Conservation (phyloP, 2,329 filamentous ascomycete species). For the Graphium sp. region DNA sequence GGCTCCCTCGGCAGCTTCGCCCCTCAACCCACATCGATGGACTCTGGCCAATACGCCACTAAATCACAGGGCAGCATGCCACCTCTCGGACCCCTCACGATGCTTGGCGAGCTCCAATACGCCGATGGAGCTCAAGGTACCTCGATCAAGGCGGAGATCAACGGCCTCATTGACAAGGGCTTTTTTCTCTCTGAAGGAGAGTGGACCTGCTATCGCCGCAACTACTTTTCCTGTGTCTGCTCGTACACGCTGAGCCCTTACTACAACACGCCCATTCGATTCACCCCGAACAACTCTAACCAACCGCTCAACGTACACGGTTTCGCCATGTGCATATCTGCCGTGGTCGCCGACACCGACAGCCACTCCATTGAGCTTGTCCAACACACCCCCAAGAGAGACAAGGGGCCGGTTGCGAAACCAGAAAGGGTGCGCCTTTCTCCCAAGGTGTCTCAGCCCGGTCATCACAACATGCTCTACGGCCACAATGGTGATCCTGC, state of each 20-base stretch:
- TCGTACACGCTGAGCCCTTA: constrained; percentile 54
- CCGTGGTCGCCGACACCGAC: constrained; percentile 59
- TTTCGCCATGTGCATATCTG: constrained; percentile 74
- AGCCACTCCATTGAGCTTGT: constrained; percentile 70
- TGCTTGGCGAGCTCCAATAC: constrained; percentile 45
- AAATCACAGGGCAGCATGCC: constrained; percentile 27
- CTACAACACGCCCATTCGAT: constrained; percentile 26
- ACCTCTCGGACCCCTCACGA: constrained; percentile 30
- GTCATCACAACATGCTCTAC: constrained; percentile 27
- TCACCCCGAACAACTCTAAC: constrained; percentile 30
- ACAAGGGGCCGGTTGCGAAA: constrained; percentile 67
- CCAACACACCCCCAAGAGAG: constrained; percentile 80
- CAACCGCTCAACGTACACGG: constrained; percentile 50
- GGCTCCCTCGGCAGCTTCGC: constrained; percentile 28
- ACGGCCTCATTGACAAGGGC: constrained; percentile 73
- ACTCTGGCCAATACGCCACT: constrained; percentile 19
- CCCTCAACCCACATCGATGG: constrained; percentile 32
- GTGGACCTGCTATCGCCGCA: constrained; percentile 85
- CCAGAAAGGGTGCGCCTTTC: constrained; percentile 53
- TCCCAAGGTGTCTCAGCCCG: constrained; percentile 42
- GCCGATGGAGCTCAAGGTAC: constrained; percentile 24
- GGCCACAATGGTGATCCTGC: constrained; percentile 13
- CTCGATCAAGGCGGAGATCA: constrained; percentile 53
- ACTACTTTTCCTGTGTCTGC: constrained; percentile 78
- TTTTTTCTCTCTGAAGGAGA: constrained; percentile 69